Conservation (phyloP, 2,329 filamentous ascomycete species). For the Trichoderma endophyticum region DNA sequence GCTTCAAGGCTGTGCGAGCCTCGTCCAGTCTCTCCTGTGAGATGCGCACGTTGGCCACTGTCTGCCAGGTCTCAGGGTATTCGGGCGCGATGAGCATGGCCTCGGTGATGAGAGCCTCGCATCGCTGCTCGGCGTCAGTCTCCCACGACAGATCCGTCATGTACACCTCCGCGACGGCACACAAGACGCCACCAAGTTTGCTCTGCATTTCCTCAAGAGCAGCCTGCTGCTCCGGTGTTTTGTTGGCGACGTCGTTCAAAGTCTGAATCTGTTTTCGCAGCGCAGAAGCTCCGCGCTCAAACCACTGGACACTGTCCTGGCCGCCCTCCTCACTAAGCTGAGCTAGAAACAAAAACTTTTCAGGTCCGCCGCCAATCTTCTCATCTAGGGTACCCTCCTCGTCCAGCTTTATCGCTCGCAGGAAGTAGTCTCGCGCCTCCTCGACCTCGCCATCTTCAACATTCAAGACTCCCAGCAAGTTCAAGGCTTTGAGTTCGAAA, state of each 20-base stretch:
- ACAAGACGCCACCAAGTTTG: conserved; percentile 87
- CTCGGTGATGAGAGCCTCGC: conserved; percentile 86
- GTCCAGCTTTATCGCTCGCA: conserved; percentile 71
- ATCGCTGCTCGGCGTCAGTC: conserved; percentile 81
- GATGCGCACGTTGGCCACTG: conserved; percentile 87
- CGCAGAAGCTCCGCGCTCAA: conserved; percentile 66
- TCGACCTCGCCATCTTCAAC: conserved; percentile 81
- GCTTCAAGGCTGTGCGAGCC: conserved; percentile 70
- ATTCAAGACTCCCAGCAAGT: conserved; percentile 75
- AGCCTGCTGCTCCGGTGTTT: conserved; percentile 39
- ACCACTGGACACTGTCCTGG: conserved; percentile 63
- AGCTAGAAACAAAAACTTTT: conserved; percentile 93
- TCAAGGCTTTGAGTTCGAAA: conserved; percentile 62
- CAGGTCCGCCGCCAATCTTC: conserved; percentile 73
- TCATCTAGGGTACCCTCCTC: conserved; percentile 68
- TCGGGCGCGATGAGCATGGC: conserved; percentile 80
- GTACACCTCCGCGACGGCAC: conserved; percentile 92
- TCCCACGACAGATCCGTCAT: conserved; percentile 98
- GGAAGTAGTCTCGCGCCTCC: conserved; percentile 67
- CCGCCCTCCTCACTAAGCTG: conserved; percentile 77
- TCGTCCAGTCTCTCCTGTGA: conserved; percentile 79
- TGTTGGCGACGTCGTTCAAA: conserved; percentile 48
- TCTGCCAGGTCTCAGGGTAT: conserved; percentile 88
- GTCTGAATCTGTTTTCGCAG: conserved; percentile 68
- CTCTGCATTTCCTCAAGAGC: conserved; percentile 65